phyloP scores from a whole-genome alignment of 129 eudicot genomes.

The Calendula officinalis region DNA sequence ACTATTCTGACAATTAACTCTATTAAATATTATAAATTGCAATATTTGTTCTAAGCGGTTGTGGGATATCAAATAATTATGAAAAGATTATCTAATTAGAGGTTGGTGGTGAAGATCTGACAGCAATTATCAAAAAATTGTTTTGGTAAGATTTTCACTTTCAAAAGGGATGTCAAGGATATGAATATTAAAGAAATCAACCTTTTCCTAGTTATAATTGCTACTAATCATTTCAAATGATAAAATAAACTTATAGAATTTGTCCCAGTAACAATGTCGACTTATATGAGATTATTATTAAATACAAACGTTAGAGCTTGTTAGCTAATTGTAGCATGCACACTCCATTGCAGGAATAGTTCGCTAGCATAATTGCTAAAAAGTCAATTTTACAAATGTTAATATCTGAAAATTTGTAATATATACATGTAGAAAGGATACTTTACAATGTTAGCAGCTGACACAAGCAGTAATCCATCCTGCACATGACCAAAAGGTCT shows the following conservation, averaged over 20 bases:
- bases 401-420: too few relatives aligned
- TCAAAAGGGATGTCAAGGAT: conserved; percentile 18
- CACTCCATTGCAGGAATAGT: too few relatives aligned
- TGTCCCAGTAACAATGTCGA: background rate
- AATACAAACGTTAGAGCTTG: too few relatives aligned
- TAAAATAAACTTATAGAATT: background rate
- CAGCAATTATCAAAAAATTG: conserved; percentile 8
- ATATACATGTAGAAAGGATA: too few relatives aligned
- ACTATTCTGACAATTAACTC: background rate
- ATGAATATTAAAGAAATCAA: background rate
- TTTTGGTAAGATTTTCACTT: conserved; percentile 25
- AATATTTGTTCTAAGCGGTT: background rate
- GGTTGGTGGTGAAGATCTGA: conserved; percentile 32
- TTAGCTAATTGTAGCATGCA: too few relatives aligned
- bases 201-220: conserved; percentile 9
- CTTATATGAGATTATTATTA: background rate
- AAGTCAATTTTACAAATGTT: too few relatives aligned
- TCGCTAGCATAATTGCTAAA: too few relatives aligned
- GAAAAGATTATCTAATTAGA: conserved; percentile 18
- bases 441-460: too few relatives aligned
- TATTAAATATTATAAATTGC: background rate
- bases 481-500: too few relatives aligned
- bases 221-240: conserved; percentile 18
- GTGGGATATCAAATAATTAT: conserved; percentile 30
- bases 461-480: too few relatives aligned